Evolutionary conservation across 2,329 filamentous ascomycete species (phyloP).

Genomic region (Aspergillus alliaceus): DNA sequence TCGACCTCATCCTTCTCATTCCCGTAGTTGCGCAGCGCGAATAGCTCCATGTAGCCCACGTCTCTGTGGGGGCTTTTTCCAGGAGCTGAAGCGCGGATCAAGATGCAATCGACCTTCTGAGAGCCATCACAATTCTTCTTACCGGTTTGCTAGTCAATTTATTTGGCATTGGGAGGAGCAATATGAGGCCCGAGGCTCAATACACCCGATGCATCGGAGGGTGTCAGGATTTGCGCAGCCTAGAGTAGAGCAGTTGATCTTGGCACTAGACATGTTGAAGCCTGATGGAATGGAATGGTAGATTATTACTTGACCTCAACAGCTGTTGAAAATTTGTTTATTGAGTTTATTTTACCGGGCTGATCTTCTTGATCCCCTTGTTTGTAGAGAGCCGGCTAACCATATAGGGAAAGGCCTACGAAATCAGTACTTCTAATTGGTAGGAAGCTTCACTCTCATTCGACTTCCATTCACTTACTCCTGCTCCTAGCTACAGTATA

Average conservation of each 20-base stretch:
- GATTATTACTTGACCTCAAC: background rate
- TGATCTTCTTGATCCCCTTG: too few relatives aligned
- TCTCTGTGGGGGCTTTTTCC: background rate
- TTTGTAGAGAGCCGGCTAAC: too few relatives aligned
- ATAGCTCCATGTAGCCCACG: background rate
- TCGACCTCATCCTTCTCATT: background rate
- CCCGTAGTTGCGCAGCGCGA: background rate
- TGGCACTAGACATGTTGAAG: background rate
- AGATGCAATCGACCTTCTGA: background rate
- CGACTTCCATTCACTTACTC: too few relatives aligned
- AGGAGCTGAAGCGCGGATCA: background rate
- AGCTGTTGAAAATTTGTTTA: background rate
- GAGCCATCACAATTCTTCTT: background rate
- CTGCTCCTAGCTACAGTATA: too few relatives aligned
- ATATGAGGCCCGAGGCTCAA: background rate
- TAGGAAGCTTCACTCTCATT: too few relatives aligned
- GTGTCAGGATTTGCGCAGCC: background rate
- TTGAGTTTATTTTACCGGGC: too few relatives aligned
- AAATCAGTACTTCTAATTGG: too few relatives aligned
- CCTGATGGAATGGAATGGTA: background rate
- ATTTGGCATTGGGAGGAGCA: background rate
- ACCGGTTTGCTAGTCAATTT: background rate
- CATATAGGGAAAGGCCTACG: too few relatives aligned
- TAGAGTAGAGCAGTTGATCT: background rate
- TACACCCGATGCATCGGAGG: background rate